Evolutionary conservation across 805 yeast genomes (phyloP), one percentile per base, ranked within the genome.

Genomic region (Komagataella populi): DNA sequence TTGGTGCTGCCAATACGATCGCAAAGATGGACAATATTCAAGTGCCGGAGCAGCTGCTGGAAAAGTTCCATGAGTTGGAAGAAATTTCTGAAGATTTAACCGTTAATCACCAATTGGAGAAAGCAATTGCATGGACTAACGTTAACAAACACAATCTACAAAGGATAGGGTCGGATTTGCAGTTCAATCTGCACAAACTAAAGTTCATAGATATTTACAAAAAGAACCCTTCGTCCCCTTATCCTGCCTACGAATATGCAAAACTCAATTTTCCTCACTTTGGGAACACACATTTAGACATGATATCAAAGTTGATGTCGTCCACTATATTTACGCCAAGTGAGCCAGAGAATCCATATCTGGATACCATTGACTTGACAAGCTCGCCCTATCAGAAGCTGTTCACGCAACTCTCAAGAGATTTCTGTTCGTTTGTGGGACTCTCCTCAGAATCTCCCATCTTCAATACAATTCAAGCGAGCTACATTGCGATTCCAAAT

Each of bases 391-490:
- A 36, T 44, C 16, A 46, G 43, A 45, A 57, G 7, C 52, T 60
- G 2, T 55, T 57, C 47, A 51, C 50, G 22, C 62, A 62, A 45
- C 47, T 81, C 52, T 66, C 77, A 2, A 68, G 71, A 50, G 78
- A 76, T 51, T 81, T 70, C 55, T 78, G 84, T 57, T 60, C 74
- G 0, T 55, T 67, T 43, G 61, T 75, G 17, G 77, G 80, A 2
- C 61, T 78, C 23, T 68, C 80, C 2, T 69, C 75, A 2, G 77
- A 78, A 48, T 76, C 84, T 2, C 79, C 84, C 0, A 56, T 81
- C 10, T 73, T 69, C 56, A 60, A 74, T 49, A 70, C 81, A 0
- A 62, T 77, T 1, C 59, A 77, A 39, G 72, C 83, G 3, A 80
- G 84, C 14, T 67, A 74, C 17, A 63, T 77, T 12, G 75, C 85